Base-by-base conservation (phyloP, 306 rosid genomes). In the Glycine latifolia region DNA sequence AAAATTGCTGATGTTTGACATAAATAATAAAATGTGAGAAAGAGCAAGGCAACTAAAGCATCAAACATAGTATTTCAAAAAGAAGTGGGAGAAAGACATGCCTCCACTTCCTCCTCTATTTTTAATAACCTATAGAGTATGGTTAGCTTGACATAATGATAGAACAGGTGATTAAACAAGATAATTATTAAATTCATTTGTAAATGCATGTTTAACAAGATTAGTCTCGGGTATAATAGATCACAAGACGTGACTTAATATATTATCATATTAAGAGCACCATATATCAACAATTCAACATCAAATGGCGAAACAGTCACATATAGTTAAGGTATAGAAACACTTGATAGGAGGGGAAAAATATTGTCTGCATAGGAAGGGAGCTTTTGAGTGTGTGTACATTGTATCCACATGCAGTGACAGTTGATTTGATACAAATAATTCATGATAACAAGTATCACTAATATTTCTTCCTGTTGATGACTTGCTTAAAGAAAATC, bases 31-130 rank as follows among this genome's bases (percentile, higher is more conserved):
- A 60, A 48, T 43, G 46, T 55, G 59, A 46, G 61, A 46, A 58
- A 46, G 10, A 74, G 16, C 54, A 70, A 58, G 50, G 39, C 59
- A 56, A 31, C 70, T 58, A 56, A 14, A 8, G 60, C 41, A 13
- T 53, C 49, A 49, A 61, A n/a, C 72, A 50, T 49, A 16, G 67
- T 11, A 15, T 75, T 61, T 82, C 50, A n/a, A 82, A 39, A 41
- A 26, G 43, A 73, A 77, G 65, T 75, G 61, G 33, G 15, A 78
- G 71, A 54, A 67, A 74, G 46, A 78, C 81, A 67, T 66, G 81
- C 46, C 59, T 65, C 71, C 80, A 63, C 82, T 65, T 71, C 63
- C 67, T 62, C 46, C 37, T 53, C 75, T 55, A 63, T n/a, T 6
- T 72, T 81, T 71, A 35, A 39, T 46, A 54, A 43, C 50, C 1